Base-by-base conservation (phyloP, 2,329 filamentous ascomycete genomes). In the Colletotrichum caudatum region DNA sequence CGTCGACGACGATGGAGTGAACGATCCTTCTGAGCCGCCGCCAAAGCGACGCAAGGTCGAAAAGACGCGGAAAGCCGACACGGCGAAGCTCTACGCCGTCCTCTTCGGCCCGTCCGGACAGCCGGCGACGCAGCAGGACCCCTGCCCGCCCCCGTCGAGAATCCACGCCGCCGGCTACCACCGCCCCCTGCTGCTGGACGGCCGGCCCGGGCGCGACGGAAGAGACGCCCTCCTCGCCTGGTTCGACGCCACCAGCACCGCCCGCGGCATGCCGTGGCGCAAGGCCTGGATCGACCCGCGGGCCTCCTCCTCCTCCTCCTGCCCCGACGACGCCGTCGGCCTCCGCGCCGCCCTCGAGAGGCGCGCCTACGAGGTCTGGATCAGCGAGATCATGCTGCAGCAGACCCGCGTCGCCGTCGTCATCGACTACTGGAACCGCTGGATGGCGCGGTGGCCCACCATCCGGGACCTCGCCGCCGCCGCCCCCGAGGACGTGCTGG, bases 351-450 rank as follows among this genome's bases (percentile, higher is more conserved):
- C 78, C 3, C 81, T 90, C 14, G 85, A 86, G 69, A 84, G 81
- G 39, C 85, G 89, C 59, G 89, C 89, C 2, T 91, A 91, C 79
- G 85, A 91, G 77, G 89, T 91, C 58, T 91, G 89, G 88, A 90
- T 91, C 76, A 89, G 86, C 76, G 89, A 91, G 80, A 87, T 91
- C 74, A 91, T 91, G 89, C 83, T 91, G 14, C 89, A 91, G 78
- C 89, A 91, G 79, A 91, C 89, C 2, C 87, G 89, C 37, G 89
- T 91, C 5, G 84, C 87, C 2, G 86, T 86, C 8, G 89, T 91
- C 0, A 86, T 90, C 26, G 87, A 86, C 60, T 91, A 91, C 77
- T 91, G 89, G 87, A 88, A 86, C 39, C 82, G 82, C 1, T 91
- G 89, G 89, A 89, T 89, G 82, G 82, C 78, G 0, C 84, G 84